Evolutionary conservation across 768 basidiomycete species (phyloP), one percentile per base, ranked within the genome.

Genomic region (Mycena albidolilacea): DNA sequence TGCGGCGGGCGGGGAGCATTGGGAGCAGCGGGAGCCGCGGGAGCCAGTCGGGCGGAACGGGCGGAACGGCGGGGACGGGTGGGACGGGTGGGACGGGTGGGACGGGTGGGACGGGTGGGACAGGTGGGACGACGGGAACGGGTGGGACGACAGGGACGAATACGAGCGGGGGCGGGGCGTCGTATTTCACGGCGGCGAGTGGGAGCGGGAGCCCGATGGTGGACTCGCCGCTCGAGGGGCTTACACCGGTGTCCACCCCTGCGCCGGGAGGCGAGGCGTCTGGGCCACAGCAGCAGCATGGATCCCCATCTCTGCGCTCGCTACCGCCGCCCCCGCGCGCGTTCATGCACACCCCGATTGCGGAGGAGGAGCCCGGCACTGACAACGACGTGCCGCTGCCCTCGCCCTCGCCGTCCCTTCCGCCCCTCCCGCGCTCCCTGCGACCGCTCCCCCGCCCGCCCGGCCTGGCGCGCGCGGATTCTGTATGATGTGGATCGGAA

Each of bases 1-100:
- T 69, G 48, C 7, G 69, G 38, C 55, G 74, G 39, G 21, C 15
- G 38, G 71, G 74, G 68, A 69, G 74, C 38, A 50, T 63, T n/a
- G 65, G 65, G 68, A 71, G 67, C 46, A 37, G 21, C 44, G 62
- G 58, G 52, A 59, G 66, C 17, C 59, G 21, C 44, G 62, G 58
- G 52, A 59, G 66, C 17, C 59, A 44, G 61, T 61, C 59, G 19
- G 66, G 35, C 7, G 46, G 67, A 0, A 55, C 54, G 44, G 43
- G 37, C 2, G 68, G 48, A 59, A 43, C 30, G 3, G 7, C 23
- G 46, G 17, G 43, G 55, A 43, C 39, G 37, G 62, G 50, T 48
- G 41, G 38, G 55, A 21, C 30, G 62, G 14, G 10, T 5, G 12
- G 1, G 43, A 57, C 8, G 6, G 59, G 23, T 37, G 41, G 66